Percentiles rank a stretch among this genome's conserved stretches.
Evolutionary conservation across 371 early-diverging fungal species (phyloP).

Genomic region (Dentiscutata heterogama): DNA sequence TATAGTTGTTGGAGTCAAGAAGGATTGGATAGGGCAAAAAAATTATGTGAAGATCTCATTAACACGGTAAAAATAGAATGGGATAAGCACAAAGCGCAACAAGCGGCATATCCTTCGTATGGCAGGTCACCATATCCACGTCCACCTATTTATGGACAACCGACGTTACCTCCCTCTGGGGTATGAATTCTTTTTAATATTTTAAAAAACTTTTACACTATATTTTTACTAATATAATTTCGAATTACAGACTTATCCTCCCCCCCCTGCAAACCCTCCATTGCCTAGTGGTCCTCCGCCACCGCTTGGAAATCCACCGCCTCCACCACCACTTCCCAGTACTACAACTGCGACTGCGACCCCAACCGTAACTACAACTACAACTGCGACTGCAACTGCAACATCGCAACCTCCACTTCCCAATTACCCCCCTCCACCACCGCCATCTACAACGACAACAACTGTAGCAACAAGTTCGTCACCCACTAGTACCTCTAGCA

Average conservation of each 20-base stretch:
- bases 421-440: conserved; percentile 7
- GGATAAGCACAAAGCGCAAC: conserved; percentile 64
- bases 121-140: conserved; percentile 45
- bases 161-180: conserved; percentile 40
- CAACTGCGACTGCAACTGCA: not conserved
- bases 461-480: conserved; percentile 2
- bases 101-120: conserved; percentile 47
- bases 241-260: conserved; percentile 27
- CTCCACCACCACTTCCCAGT: conserved; percentile 48
- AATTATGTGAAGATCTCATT: conserved; percentile 79
- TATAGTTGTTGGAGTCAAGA: conserved; percentile 73
- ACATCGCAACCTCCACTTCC: not conserved
- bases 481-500: not conserved
- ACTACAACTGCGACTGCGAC: conserved; percentile 48
- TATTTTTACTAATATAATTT: conserved; percentile 23
- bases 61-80: conserved; percentile 80
- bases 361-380: not conserved
- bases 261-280: conserved; percentile 51
- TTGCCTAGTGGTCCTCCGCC: conserved; percentile 55
- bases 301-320: conserved; percentile 47
- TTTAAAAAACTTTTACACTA: conserved; percentile 40
- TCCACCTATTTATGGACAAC: conserved; percentile 43
- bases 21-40: conserved; percentile 72
- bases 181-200: conserved; percentile 41
- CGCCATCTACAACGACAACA: conserved; percentile 7